Evolutionary conservation across 306 rosid genomes (phyloP), one percentile per base, ranked within the genome.

Genomic region (Herpetospermum pedunculosum): DNA sequence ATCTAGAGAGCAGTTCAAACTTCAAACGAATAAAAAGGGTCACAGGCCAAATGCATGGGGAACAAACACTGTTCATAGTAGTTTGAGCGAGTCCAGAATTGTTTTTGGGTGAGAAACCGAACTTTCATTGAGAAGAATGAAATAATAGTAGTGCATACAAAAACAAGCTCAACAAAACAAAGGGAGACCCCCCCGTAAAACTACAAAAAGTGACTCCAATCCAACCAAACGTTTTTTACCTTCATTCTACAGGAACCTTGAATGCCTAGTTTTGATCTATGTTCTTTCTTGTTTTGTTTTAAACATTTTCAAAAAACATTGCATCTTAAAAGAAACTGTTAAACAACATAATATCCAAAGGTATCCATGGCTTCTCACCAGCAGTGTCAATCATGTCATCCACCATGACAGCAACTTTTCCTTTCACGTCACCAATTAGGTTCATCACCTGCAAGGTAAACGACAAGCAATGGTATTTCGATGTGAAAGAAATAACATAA

Each of bases 301-400:
- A 8, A 65, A 11, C 21, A 38, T 25, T 68, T 55, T 68, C 21
- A 21, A 38, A 41, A 8, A n/a, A n/a, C 12, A 18, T 26, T 60
- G 69, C 41, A 60, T 60, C 69, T 60, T 19, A 60, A 29, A 69
- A 44, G 60, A 77, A 37, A 38, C n/a, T n/a, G 15, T 14, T 25
- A 40, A 25, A 76, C 25, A 75, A 46, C 57, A 28, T 46, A 46
- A 29, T 18, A 70, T 46, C 16, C 43, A 60, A 70, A 70, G 40
- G 74, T 8, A 46, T 69, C 57, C 28, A 16, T 8, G 57, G 2
- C 26, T 46, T 43, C 92, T 80, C 76, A 94, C 99, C 99, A 79
- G 97, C 99, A 75, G 99, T 94, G 87, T 94, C 99, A 77, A 94
- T 94, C 97, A 94, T 94, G 78, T 94, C 99, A 81, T 94, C 99